Conservation (phyloP, 169 alveolate species). For the Cryptosporidium viatorum region DNA sequence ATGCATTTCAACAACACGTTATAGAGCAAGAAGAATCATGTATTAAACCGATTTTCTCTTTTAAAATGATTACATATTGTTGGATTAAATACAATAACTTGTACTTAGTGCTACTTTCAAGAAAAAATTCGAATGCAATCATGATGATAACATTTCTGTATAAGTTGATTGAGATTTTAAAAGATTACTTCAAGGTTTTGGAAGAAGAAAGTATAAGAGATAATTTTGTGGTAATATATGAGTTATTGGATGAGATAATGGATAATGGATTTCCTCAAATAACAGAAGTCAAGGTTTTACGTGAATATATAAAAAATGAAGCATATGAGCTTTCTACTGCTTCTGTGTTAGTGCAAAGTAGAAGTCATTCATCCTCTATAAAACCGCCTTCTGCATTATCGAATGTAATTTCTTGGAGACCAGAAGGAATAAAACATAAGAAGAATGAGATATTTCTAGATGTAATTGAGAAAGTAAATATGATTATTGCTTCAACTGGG, state of each 20-base stretch:
- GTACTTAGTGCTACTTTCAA: conserved; percentile 86
- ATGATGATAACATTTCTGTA: conserved; percentile 88
- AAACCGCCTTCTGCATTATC: conserved; percentile 94
- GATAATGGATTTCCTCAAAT: conserved; percentile 99
- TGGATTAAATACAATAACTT: conserved; percentile 97
- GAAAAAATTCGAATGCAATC: conserved; percentile 86
- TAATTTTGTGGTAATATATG: conserved; percentile 98
- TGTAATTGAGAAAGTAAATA: conserved; percentile 97
- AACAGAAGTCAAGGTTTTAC: conserved; percentile 93
- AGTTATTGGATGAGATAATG: conserved; percentile 98
- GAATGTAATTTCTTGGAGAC: conserved; percentile 93
- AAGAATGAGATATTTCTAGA: conserved; percentile 99
- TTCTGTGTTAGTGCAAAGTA: conserved; percentile 69
- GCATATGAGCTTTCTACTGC: conserved; percentile 84
- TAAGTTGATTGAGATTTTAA: conserved; percentile 89
- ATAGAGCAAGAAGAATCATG: conserved; percentile 94
- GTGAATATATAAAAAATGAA: conserved; percentile 94
- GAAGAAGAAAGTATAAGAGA: conserved; percentile 99
- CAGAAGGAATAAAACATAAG: conserved; percentile 97
- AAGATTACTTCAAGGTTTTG: conserved; percentile 95
- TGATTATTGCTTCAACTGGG: conserved; percentile 87
- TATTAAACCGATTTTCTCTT: conserved; percentile 94
- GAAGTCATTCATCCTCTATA: conserved; percentile 75
- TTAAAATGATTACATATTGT: conserved; percentile 94
- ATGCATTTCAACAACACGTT: conserved; percentile 90